Evolutionary conservation across 2,329 filamentous ascomycete genomes (phyloP).

Genomic region (Aspergillus brunneoviolaceus): DNA sequence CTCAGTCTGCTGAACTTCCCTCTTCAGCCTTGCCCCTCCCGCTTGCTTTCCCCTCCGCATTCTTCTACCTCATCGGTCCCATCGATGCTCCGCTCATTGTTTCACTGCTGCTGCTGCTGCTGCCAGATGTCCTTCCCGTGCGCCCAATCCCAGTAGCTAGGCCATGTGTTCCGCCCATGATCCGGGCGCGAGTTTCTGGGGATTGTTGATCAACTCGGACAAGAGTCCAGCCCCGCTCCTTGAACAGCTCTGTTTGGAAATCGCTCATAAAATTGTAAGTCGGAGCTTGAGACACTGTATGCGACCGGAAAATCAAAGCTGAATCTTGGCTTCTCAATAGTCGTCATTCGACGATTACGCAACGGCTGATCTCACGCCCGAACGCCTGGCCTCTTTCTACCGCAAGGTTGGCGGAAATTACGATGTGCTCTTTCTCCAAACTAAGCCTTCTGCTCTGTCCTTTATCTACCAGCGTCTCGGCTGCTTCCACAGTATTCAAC

Average conservation of each 20-base stretch:
- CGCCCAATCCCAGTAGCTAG: constrained; percentile 16
- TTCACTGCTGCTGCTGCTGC: constrained; percentile 9
- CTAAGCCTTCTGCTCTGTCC: constrained; percentile 71
- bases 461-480: constrained; percentile 91
- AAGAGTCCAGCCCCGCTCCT: constrained; percentile 68
- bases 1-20: not conserved
- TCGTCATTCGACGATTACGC: constrained; percentile 33
- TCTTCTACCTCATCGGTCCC: not conserved
- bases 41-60: not conserved
- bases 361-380: constrained; percentile 53
- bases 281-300: not conserved
- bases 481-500: constrained; percentile 84
- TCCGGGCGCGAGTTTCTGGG: constrained; percentile 52
- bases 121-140: constrained; percentile 19
- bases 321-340: constrained; percentile 9
- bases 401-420: constrained; percentile 72
- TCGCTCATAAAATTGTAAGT: constrained; percentile 70
- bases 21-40: not conserved
- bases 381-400: constrained; percentile 76
- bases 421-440: constrained; percentile 75
- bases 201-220: constrained; percentile 62
- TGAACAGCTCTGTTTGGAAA: constrained; percentile 66
- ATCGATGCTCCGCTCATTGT: constrained; percentile 16
- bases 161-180: constrained; percentile 32
- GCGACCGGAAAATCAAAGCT: not conserved